Evolutionary conservation across 2,329 filamentous ascomycete species (phyloP), one percentile per base, ranked within the genome.

Genomic region (Penicillium sumatraense): DNA sequence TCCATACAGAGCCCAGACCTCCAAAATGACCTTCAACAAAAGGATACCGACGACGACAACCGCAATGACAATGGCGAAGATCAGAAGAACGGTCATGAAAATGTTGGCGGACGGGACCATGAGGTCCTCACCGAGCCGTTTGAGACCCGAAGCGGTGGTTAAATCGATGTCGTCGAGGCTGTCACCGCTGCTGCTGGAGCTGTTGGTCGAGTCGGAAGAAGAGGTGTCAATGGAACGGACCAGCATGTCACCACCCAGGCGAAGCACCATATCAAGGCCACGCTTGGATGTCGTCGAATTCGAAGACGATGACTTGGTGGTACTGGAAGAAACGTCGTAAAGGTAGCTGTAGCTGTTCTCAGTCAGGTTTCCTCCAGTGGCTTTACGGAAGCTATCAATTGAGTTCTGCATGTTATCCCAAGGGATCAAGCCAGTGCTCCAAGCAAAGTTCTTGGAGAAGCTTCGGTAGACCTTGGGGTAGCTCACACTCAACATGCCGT

Each of bases 401-500:
- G 86, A 82, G 7, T 74, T 77, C 75, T 97, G 91, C 80, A 98
- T 85, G 42, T 80, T 77, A n/a, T 82, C 83, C 91, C 91, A 97
- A 6, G 89, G 85, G 53, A 98, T 81, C 54, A 98, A 77, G 48
- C 92, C 92, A 24, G 88, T 89, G 61, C 91, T 93, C 80, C 97
- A 98, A 44, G 82, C 93, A 73, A 99, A 98, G 78, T 98, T 98
- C 78, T 90, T 90, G 59, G 89, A 80, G 75, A 96, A 99, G 72
- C 87, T 93, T 64, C 88, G 86, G 78, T 98, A 98, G 33, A 98
- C 86, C 31, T 86, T 81, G 3, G 95, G 95, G 64, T 96, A 92
- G 66, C 88, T 85, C 66, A 96, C 93, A 56, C 90, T 96, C 72
- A 96, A 82, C 95, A 98, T 98, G 62, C 95, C 93, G 74, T 95